Conservation (phyloP, 257 asterid genomes). For the Gentiana dahurica region DNA sequence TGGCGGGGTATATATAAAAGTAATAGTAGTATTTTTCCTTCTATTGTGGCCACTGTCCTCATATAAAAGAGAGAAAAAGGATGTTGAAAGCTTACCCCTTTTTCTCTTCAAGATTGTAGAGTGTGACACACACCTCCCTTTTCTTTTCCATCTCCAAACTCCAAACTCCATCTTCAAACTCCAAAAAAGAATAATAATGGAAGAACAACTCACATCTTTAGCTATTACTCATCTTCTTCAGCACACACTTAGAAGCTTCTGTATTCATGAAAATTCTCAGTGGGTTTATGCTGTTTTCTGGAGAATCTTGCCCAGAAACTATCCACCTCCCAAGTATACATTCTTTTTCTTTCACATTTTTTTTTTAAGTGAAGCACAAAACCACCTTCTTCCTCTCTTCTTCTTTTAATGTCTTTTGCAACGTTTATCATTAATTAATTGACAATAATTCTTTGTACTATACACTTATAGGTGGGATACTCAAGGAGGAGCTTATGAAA, state of each 20-base stretch:
- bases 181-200: constrained; percentile 28
- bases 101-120: constrained; percentile 26
- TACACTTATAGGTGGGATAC: constrained; percentile 67
- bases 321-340: constrained; percentile 93
- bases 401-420: too few relatives aligned
- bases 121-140: constrained; percentile 4
- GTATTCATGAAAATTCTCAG: constrained; percentile 83
- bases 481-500: constrained; percentile 91
- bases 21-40: constrained; percentile 7
- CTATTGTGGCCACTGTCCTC: constrained; percentile 26
- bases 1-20: too few relatives aligned
- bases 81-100: constrained; percentile 43
- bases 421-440: too few relatives aligned
- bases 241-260: constrained; percentile 87
- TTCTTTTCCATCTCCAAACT: too few relatives aligned
- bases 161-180: constrained; percentile 1
- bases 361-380: too few relatives aligned
- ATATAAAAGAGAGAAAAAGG: constrained; percentile 67
- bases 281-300: constrained; percentile 99
- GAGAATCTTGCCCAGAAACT: constrained; percentile 97
- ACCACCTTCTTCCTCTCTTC: too few relatives aligned
- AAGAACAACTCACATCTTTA: constrained; percentile 74
- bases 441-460: too few relatives aligned
- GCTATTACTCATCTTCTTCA: constrained; percentile 97
- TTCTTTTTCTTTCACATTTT: too few relatives aligned